Evolutionary conservation across 768 basidiomycete genomes (phyloP), one percentile per base, ranked within the genome.

Genomic region (Paxillus involutus): DNA sequence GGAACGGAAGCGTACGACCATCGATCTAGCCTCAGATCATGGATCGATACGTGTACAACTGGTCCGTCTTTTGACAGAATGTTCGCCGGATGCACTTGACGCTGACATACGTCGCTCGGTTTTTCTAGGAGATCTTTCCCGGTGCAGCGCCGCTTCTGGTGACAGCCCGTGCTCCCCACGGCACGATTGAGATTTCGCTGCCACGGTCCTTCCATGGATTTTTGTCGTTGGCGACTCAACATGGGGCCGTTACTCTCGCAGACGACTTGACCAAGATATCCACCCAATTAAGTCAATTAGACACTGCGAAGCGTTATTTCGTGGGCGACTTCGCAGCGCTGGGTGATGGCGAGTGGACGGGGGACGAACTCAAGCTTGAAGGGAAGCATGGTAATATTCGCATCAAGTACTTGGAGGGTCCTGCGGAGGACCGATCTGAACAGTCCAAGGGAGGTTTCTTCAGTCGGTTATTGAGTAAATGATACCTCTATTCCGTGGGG

Each of bases 191-290:
- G 2, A 21, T 68, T 0, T 36, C 51, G 0, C 3, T 71, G 2
- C 69, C 67, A 1, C 57, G 47, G 2, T 60, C 62, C 13, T 69
- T 71, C 21, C 48, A 56, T 12, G 67, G 67, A 0, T 6, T 63
- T 17, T 12, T 69, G 3, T 37, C 46, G 4, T 24, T 67, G 16
- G 53, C 62, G 1, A 64, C 67, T 4, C 45, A 13, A 3, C 52
- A 60, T 14, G 67, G 67, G 2, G 59, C 49, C 4, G 39, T 65
- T 33, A 39, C 46, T 0, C 35, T 69, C 16, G 37, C 52, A 11
- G 59, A 63, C 5, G 3, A 32, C 4, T n/a, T 71, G 2, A 13
- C 62, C 3, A 39, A 39, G 44, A 58, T 59, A 5, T 51, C 47
- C 16, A 69, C 60, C 0, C 64, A 59, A 44, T 52, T 69, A 44